Evolutionary conservation across 805 yeast genomes (phyloP).

Genomic region (Torulaspora quercuum): DNA sequence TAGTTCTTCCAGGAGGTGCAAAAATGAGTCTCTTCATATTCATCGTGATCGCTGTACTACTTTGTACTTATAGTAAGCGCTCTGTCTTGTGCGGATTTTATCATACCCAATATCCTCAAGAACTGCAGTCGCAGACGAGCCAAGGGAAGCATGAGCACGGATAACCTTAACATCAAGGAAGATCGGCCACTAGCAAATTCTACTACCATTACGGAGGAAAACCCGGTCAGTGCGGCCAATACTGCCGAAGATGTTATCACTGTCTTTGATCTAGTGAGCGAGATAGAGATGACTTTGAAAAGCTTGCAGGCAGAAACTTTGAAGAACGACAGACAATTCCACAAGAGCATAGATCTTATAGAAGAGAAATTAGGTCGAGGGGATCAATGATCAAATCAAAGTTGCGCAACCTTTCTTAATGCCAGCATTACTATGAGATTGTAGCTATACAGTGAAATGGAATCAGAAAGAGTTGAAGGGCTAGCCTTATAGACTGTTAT

Average conservation of each 20-base stretch:
- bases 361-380: slow-evolving; percentile 23
- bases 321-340: slow-evolving; percentile 25
- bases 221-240: slow-evolving; percentile 2
- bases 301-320: slow-evolving; percentile 20
- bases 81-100: not conserved
- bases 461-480: too few relatives aligned
- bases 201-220: slow-evolving; percentile 4
- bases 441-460: too few relatives aligned
- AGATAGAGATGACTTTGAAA: slow-evolving; percentile 27
- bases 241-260: slow-evolving; percentile 17
- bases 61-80: too few relatives aligned
- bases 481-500: too few relatives aligned
- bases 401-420: too few relatives aligned
- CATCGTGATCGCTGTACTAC: not conserved
- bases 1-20: not conserved
- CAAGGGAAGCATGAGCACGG: slow-evolving; percentile 17
- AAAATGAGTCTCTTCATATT: not conserved
- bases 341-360: slow-evolving; percentile 18
- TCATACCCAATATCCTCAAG: not conserved
- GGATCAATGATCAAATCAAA: slow-evolving; percentile 13
- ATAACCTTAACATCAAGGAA: slow-evolving; percentile 7
- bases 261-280: slow-evolving; percentile 31
- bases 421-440: too few relatives aligned
- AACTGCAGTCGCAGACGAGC: too few relatives aligned
- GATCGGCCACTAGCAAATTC: slow-evolving; percentile 14